These are phyloP conservation scores for Heteromeles arbutifolia DNA, from an alignment of 306 rosid genomes.

Conservation along the genomic window DNA sequence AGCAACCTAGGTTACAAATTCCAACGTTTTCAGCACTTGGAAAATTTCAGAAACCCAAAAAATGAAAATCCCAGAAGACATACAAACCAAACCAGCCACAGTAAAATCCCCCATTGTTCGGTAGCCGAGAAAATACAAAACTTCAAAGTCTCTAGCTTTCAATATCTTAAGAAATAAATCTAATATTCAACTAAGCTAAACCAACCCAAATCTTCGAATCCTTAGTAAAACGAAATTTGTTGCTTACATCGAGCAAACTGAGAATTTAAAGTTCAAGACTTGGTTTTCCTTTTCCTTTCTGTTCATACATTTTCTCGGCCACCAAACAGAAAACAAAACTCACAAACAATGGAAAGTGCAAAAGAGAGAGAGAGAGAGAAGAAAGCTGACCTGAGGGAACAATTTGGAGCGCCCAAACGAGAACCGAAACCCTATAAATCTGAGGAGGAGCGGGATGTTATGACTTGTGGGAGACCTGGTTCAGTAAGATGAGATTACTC, in stretches of 20 bases:
- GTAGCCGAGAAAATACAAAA: slow-evolving; percentile 12
- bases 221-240: not conserved
- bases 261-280: not conserved
- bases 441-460: slow-evolving; percentile 16
- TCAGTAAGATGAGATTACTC: not conserved
- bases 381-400: slow-evolving; percentile 27
- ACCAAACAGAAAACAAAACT: slow-evolving; percentile 15
- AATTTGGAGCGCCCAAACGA: not conserved
- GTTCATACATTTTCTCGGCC: slow-evolving; percentile 18
- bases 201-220: not conserved
- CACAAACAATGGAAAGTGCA: not conserved
- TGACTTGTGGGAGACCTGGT: not conserved
- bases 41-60: slow-evolving; percentile 18
- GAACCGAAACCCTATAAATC: slow-evolving; percentile 22
- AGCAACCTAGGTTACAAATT: slow-evolving; percentile 23
- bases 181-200: slow-evolving; percentile 10
- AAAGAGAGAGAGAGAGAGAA: slow-evolving; percentile 2
- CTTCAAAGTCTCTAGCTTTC: not conserved
- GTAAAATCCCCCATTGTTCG: slow-evolving; percentile 7
- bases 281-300: not conserved
- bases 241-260: not conserved
- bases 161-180: not conserved
- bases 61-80: slow-evolving; percentile 1
- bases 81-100: not conserved
- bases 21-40: not conserved